Evolutionary conservation across 495 filamentous ascomycete genomes (phyloP).

Genomic region (Penicillium bovifimosum): DNA sequence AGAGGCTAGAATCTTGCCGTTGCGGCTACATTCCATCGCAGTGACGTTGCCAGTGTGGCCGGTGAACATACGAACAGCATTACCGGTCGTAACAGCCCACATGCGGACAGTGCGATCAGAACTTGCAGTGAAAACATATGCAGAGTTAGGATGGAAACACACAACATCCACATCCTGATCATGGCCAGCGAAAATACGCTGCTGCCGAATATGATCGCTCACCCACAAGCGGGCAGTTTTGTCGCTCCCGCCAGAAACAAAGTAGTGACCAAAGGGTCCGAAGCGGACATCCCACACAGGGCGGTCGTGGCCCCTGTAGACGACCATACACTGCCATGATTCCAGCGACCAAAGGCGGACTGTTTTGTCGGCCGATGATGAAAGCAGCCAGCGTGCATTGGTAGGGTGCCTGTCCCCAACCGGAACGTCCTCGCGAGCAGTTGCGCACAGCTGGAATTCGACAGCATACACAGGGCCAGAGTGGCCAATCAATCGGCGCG

Average conservation of each 20-base stretch:
- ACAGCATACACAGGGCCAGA: conserved; percentile 82
- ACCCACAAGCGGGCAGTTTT: conserved; percentile 86
- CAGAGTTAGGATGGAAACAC: conserved; percentile 86
- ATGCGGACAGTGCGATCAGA: conserved; percentile 89
- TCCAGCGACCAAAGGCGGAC: conserved; percentile 91
- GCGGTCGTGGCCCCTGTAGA: conserved; percentile 86
- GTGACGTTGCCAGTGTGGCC: conserved; percentile 84
- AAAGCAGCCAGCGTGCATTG: conserved; percentile 70
- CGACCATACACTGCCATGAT: conserved; percentile 78
- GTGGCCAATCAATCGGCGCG: conserved; percentile 85
- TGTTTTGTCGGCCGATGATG: conserved; percentile 78
- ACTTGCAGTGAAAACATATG: conserved; percentile 86
- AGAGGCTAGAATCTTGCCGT: conserved; percentile 81
- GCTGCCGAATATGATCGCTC: conserved; percentile 84
- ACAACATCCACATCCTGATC: conserved; percentile 81
- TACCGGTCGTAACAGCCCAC: conserved; percentile 87
- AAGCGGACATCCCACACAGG: conserved; percentile 84
- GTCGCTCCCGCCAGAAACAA: conserved; percentile 79
- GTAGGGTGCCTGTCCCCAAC: conserved; percentile 49
- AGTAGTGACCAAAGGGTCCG: conserved; percentile 95
- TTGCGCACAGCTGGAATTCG: conserved; percentile 75
- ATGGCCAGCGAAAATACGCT: conserved; percentile 85
- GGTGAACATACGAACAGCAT: conserved; percentile 83
- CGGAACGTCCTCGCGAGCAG: conserved; percentile 42
- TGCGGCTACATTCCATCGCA: conserved; percentile 74